Evolutionary conservation across 73 alveolate genomes (phyloP), one percentile per base, ranked within the genome.

Genomic region (Paramecium sonneborni): DNA sequence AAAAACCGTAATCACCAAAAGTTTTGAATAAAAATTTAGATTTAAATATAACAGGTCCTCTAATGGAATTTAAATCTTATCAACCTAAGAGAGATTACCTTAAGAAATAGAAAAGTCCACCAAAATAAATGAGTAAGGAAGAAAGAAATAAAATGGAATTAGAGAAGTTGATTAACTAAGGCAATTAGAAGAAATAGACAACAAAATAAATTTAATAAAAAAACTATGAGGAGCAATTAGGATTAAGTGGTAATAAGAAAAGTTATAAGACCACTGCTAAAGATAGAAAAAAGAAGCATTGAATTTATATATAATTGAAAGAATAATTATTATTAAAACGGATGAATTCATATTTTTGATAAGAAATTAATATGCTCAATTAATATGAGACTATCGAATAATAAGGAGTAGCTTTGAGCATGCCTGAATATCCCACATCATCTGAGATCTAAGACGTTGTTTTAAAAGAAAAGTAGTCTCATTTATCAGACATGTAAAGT

Each of bases 321-420:
- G 43, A 35, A 35, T 35, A 35, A 35, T 35, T 35, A 4, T 62
- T 62, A 62, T 62, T 62, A 62, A 32, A 62, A 62, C 44, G 84
- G 84, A 30, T 62, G 68, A 52, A 9, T 52, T 52, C 68, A 52
- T 52, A 52, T 18, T 52, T 52, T 52, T 52, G 68, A 52, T 52
- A 52, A 52, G 68, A 4, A 52, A 52, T 52, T n/a, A 52, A 52
- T 52, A 62, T 62, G 84, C 84, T 62, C 48, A 62, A 62, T 62
- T 62, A 62, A 32, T 32, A 62, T 26, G 84, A 62, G 44, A 15
- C 39, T n/a, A 11, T 62, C 20, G 84, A 62, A 26, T 62, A 62
- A 20, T 30, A 28, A 52, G 68, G 68, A 21, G 68, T 52, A 18
- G 68, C 68, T 6, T 52, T 52, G 68, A 52, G 68, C 68, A 52